Base-by-base conservation (phyloP, 768 basidiomycete species). In the Podaxis sp. region DNA sequence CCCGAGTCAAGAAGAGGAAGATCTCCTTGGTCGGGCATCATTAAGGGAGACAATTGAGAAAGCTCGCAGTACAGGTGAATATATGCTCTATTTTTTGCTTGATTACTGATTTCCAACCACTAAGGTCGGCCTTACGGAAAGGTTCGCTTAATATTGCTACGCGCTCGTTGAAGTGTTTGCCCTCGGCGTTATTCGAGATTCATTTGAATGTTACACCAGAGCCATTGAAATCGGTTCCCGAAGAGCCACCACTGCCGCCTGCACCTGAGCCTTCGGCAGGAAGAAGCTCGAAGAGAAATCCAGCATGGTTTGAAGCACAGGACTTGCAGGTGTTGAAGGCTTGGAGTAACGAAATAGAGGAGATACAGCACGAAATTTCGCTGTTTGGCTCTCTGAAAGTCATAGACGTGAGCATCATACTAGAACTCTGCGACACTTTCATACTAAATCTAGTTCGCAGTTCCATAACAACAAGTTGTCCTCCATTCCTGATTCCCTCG, bases 381-480 rank as follows among this genome's bases (percentile, higher is more conserved):
- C 79, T 93, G 50, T 95, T 95, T 70, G 92, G 92, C 2, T 91
- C 90, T 3, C 77, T 95, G 57, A 93, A 93, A 74, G 83, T 79
- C 1, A 67, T 95, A 44, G 93, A 95, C 73, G 92, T 92, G 75
- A 61, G 91, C 77, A 15, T 33, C 12, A 52, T 10, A 26, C 51
- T 48, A 26, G 5, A 30, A 41, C 22, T 48, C 26, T 38, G 33
- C 24, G 2, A 38, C 46, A 46, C 37, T 66, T 40, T 33, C 51
- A 65, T 13, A 54, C 54, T 58, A 58, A 70, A 56, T 12, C 38
- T 33, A 36, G 22, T 38, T 20, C 37, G 22, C 60, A 94, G 92
- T 74, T 94, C 44, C 91, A 91, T 72, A 86, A 86, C 69, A 95
- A 95, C 75, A 85, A 81, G 67, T 73, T 95, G 24, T 69, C 74